Conservation (phyloP, 2,329 filamentous ascomycete species). For the Penicillium sp. region DNA sequence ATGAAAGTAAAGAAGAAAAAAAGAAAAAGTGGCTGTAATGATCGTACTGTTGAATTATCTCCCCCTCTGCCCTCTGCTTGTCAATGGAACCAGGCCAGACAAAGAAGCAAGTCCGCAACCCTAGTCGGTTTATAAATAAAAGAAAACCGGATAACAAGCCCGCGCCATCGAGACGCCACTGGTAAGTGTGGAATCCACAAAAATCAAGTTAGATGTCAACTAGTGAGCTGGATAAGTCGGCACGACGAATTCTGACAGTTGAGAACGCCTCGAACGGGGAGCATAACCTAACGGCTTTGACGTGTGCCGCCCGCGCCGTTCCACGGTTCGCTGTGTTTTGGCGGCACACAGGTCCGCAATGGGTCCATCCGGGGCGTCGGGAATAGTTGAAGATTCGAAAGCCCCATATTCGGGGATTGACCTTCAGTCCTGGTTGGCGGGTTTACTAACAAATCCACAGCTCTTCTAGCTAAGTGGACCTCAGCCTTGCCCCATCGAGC, state of each 20-base stretch:
- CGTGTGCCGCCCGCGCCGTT: background rate
- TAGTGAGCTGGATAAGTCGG: background rate
- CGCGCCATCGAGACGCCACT: background rate
- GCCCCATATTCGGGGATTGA: background rate
- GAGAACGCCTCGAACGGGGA: background rate
- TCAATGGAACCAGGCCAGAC: conserved; percentile 24
- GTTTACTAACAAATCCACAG: background rate
- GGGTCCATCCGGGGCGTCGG: background rate
- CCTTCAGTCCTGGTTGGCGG: background rate
- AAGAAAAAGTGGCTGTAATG: conserved; percentile 1
- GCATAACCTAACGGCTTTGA: background rate
- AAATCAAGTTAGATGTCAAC: background rate
- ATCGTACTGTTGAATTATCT: background rate
- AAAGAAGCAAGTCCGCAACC: conserved; percentile 17
- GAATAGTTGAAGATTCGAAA: background rate
- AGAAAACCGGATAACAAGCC: background rate
- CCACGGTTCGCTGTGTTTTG: background rate
- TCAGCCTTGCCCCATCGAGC: background rate
- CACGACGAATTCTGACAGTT: background rate
- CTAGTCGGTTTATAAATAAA: conserved; percentile 21
- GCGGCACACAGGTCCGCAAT: background rate
- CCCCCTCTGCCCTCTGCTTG: conserved; percentile 10
- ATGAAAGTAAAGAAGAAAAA: background rate
- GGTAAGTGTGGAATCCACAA: background rate
- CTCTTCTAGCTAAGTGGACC: background rate